A percentile compares a stretch with the other conserved stretches of the same genome.
Evolutionary conservation across 192 early-diverging fungal genomes (phyloP).

Genomic region (Backusella liffmaniae): DNA sequence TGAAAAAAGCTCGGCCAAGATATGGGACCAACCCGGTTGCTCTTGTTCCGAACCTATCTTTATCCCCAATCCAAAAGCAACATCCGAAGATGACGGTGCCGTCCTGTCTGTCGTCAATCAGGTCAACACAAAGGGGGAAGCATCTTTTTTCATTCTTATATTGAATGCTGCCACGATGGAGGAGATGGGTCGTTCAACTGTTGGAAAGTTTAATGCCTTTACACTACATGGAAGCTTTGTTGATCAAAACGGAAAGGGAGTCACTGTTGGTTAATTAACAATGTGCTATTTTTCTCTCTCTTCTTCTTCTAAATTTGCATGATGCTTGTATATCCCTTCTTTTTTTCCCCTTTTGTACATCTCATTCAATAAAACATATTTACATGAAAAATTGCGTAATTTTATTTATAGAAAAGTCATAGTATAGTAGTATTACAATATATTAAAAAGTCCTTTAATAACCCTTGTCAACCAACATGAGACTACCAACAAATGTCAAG

Average conservation of each 20-base stretch:
- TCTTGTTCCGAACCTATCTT: constrained; percentile 36
- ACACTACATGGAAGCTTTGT: constrained; percentile 31
- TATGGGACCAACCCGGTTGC: constrained; percentile 36
- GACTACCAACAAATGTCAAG: constrained; percentile 90
- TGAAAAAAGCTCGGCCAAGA: constrained; percentile 4
- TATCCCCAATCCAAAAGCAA: constrained; percentile 22
- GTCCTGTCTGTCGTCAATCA: constrained; percentile 30
- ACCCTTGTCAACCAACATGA: constrained; percentile 74
- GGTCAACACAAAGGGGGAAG: not conserved
- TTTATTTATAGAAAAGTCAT: too few relatives aligned
- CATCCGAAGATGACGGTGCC: constrained; percentile 34
- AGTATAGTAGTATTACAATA: too few relatives aligned
- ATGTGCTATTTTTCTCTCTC: too few relatives aligned
- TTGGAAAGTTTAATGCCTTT: constrained; percentile 7
- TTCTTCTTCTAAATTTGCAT: too few relatives aligned
- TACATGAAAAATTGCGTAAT: too few relatives aligned
- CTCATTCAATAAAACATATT: too few relatives aligned
- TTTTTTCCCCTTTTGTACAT: too few relatives aligned
- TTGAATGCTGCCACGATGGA: constrained; percentile 31
- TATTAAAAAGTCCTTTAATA: not conserved
- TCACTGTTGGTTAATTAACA: not conserved
- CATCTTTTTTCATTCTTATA: constrained; percentile 23
- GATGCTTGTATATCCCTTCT: too few relatives aligned
- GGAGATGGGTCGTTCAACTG: constrained; percentile 22
- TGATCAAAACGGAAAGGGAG: constrained; percentile 16